These are phyloP conservation scores for Tremella yokohamensis DNA, from an alignment of 768 basidiomycete species.

Conservation along the genomic window DNA sequence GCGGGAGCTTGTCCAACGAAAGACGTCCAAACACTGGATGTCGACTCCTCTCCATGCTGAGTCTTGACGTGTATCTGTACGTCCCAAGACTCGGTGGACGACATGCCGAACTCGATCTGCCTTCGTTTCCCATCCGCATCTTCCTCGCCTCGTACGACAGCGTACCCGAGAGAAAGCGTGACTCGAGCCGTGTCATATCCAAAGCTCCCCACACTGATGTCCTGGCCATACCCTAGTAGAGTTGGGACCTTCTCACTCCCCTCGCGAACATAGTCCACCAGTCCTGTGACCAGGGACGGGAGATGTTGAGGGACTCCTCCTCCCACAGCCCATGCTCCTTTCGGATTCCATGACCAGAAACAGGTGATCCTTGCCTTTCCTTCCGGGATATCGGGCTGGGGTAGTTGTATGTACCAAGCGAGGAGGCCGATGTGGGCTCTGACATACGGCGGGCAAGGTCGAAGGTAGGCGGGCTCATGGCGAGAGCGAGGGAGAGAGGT, in stretches of 20 bases:
- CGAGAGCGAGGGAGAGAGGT: slow-evolving; percentile 87
- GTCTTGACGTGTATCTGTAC: slow-evolving; percentile 62
- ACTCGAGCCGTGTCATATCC: slow-evolving; percentile 78
- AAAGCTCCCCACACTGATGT: slow-evolving; percentile 72
- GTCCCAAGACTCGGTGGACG: slow-evolving; percentile 77
- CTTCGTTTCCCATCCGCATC: slow-evolving; percentile 59
- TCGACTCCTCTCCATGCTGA: slow-evolving; percentile 40
- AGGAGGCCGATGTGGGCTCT: slow-evolving; percentile 82
- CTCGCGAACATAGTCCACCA: slow-evolving; percentile 74
- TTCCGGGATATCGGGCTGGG: slow-evolving; percentile 44
- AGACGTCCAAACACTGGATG: slow-evolving; percentile 32
- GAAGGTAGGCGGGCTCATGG: slow-evolving; percentile 85
- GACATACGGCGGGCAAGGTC: slow-evolving; percentile 88
- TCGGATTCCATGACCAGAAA: slow-evolving; percentile 93
- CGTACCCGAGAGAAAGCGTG: slow-evolving; percentile 75
- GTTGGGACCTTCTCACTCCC: slow-evolving; percentile 72
- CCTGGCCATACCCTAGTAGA: slow-evolving; percentile 72
- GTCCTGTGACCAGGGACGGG: slow-evolving; percentile 74
- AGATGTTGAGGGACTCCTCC: slow-evolving; percentile 72
- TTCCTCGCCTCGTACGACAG: slow-evolving; percentile 59
- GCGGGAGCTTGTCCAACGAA: slow-evolving; percentile 44
- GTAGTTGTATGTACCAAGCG: slow-evolving; percentile 84
- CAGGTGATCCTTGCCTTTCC: slow-evolving; percentile 67
- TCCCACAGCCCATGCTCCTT: slow-evolving; percentile 76
- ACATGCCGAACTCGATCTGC: slow-evolving; percentile 75